Evolutionary conservation across 1,284 basidiomycete genomes (phyloP), one percentile per base, ranked within the genome.

Genomic region (Pterulicium gracile): DNA sequence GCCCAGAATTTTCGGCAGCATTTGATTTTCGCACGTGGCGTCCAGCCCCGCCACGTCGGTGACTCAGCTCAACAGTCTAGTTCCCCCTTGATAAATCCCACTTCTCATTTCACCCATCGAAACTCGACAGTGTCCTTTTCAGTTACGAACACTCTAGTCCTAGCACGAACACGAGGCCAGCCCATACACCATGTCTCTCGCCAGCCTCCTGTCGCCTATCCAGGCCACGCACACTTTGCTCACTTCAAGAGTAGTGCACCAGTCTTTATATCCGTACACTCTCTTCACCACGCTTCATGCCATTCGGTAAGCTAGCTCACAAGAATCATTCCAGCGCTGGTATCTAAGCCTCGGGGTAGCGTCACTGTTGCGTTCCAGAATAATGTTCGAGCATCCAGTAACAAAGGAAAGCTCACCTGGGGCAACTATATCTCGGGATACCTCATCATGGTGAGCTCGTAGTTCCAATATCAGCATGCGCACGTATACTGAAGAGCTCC

Each of bases 351-450:
- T n/a, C n/a, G n/a, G n/a, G n/a, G n/a, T n/a, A 32, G 27, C 10
- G n/a, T 32, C 7, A 10, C 27, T 32, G n/a, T 32, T 32, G 27
- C 27, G n/a, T 32, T 10, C 27, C 27, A 32, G 27, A 32, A 32
- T 32, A 32, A 32, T 32, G 27, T 32, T 32, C 7, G 27, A 32
- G 27, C n/a, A 7, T 32, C 27, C 27, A 32, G n/a, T n/a, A 32
- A 32, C 27, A 32, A 32, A n/a, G 27, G 24, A 39, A 45, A 17
- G 24, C 24, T 62, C 19, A 59, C 63, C 4, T 72, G 69, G 68
- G 62, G 62, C 5, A 62, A 64, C 3, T 66, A 70, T 52, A 56
- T 71, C n/a, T 55, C 56, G 15, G 70, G 70, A 10, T 73, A 65
- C 51, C 58, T 72, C 5, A 54, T 71, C 20, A 70, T 71, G 67